Base-by-base conservation (phyloP, 345 rosid genomes). In the Eucalyptus shirleyi region DNA sequence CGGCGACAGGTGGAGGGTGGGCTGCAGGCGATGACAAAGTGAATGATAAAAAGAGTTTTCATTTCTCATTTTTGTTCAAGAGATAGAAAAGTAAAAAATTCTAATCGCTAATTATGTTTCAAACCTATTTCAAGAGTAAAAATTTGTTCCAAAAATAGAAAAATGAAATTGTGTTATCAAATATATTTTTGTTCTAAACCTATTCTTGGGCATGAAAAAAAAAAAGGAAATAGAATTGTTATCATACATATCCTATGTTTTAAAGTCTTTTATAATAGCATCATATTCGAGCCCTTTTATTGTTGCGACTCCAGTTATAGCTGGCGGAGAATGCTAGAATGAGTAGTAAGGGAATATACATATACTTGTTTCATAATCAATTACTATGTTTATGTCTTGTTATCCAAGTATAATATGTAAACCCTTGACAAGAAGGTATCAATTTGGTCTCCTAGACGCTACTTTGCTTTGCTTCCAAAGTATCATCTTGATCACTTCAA, bases 21-120 rank as follows among this genome's bases (percentile, higher is more conserved):
- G 51, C 18, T 2, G 1, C 18, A 3, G 1, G 3, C 3, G 0
- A 16, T 1, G 18, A 50, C 1, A 6, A 50, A 50, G 18, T 50
- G 51, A 50, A 50, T 0, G 7, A 15, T 50, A 50, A 50, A 15
- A 50, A 50, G 18, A 15, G 51, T 50, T 50, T 50, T 50, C 18
- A 15, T 50, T 50, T 50, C 51, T 50, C 0, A 14, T 7, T 50
- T 50, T 50, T 50, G 0, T 50, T 50, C 18, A 5, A 50, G 18
- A 50, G 6, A 50, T 50, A 50, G 18, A 50, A 50, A 50, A 50
- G 51, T 50, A 5, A 15, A 15, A 49, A 50, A 50, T 50, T 50
- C 0, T 50, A 5, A 50, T 2, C 5, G 3, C 18, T 5, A 0
- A 50, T 14, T 15, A 2, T 50, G 6, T 50, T 50, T 18, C 5